Conservation (phyloP, 2,329 filamentous ascomycete species). For the Aspergillus costaricaensis region DNA sequence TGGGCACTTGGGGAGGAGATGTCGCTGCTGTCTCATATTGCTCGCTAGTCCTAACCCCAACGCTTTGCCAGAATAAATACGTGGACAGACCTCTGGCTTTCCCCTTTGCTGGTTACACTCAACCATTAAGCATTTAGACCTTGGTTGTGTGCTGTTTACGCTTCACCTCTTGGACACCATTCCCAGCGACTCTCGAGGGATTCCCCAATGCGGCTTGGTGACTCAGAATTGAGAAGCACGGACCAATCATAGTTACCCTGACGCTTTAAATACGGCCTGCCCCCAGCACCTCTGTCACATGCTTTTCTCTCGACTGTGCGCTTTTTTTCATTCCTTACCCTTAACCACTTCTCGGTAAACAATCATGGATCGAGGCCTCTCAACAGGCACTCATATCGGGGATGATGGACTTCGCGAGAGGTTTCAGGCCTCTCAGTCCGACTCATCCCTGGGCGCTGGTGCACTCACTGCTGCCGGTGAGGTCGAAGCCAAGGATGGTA, state of each 20-base stretch:
- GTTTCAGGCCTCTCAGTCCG: slow-evolving; percentile 38
- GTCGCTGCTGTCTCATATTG: background rate
- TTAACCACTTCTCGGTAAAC: slow-evolving; percentile 20
- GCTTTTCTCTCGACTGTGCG: slow-evolving; percentile 12
- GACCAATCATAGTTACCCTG: slow-evolving; percentile 17
- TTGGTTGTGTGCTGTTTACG: background rate
- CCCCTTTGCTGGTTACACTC: background rate
- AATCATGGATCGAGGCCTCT: slow-evolving; percentile 42
- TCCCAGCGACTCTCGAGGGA: background rate
- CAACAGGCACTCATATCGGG: slow-evolving; percentile 39
- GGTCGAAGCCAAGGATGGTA: slow-evolving; percentile 49
- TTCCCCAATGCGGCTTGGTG: slow-evolving; percentile 15
- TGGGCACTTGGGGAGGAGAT: slow-evolving; percentile 1
- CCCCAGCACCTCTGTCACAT: slow-evolving; percentile 21
- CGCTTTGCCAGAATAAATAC: slow-evolving; percentile 1
- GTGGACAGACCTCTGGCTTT: background rate
- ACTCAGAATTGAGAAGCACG: slow-evolving; percentile 8
- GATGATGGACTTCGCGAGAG: slow-evolving; percentile 52
- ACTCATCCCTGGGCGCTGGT: slow-evolving; percentile 51
- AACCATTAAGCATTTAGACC: background rate
- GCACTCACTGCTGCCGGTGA: slow-evolving; percentile 39
- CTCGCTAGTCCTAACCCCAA: background rate
- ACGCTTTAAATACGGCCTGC: slow-evolving; percentile 17
- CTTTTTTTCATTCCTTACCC: slow-evolving; percentile 20
- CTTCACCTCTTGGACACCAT: background rate